Percentiles rank a stretch among this genome's conserved stretches.
These are phyloP conservation scores for Nitzschia putrida DNA, from an alignment of 108 stramenopile species.

Conservation along the genomic window DNA sequence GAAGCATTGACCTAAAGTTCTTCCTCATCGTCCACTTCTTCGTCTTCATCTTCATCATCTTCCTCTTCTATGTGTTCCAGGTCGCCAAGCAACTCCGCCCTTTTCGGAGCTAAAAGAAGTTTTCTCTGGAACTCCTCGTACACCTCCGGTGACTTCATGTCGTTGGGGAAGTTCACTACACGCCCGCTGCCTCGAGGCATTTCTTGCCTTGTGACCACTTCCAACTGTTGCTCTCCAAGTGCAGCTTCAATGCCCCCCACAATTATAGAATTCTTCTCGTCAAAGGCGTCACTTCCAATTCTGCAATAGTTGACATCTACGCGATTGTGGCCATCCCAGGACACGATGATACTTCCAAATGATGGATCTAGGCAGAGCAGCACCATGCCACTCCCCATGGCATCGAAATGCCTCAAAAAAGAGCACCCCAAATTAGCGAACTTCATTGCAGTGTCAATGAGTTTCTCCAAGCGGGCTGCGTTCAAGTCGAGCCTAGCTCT, in stretches of 20 bases:
- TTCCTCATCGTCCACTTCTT: too few relatives aligned
- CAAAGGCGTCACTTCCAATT: neutral
- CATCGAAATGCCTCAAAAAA: neutral
- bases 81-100: neutral
- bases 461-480: neutral
- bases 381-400: conserved; percentile 17
- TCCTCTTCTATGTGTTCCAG: too few relatives aligned
- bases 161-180: conserved; percentile 47
- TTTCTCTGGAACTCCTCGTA: neutral
- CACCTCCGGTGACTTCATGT: conserved; percentile 11
- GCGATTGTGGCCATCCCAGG: conserved; percentile 48
- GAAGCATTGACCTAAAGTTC: too few relatives aligned
- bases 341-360: conserved; percentile 21
- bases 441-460: conserved; percentile 1
- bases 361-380: conserved; percentile 1
- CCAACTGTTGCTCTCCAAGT: conserved; percentile 1
- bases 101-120: neutral
- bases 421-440: neutral
- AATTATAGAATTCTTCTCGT: neutral
- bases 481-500: neutral
- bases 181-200: conserved; percentile 56
- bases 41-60: too few relatives aligned
- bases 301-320: conserved; percentile 49
- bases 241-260: too few relatives aligned
- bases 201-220: conserved; percentile 39